Evolutionary conservation across 306 rosid genomes (phyloP), one percentile per base, ranked within the genome.

Genomic region (Medicago arabica): DNA sequence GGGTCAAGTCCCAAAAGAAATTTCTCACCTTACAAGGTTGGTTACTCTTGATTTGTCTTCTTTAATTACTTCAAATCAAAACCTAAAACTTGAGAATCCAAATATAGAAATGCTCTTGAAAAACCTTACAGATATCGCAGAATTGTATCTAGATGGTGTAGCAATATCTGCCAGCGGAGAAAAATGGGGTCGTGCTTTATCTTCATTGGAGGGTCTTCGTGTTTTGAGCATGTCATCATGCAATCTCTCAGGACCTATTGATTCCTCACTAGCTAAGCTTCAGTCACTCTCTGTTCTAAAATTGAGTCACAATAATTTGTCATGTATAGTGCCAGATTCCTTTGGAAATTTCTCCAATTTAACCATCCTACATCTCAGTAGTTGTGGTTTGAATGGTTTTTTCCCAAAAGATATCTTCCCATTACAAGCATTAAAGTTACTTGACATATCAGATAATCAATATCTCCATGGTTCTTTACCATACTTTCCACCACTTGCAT

Each of bases 141-240:
- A 77, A 49, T 54, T 87, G 4, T 16, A 61, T 83, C 81, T 91
- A 0, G 92, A 89, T 85, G 86, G 89, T 41, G 75, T 83, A 1
- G 10, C 3, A 1, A 69, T 87, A 75, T 83, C 82, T n/a, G 75
- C 71, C 2, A 10, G 0, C n/a, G 86, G 84, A 19, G 19, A 60
- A 2, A 69, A 86, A 5, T 89, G 97, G 97, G 28, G 88, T 9
- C 65, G 43, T 34, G 71, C 79, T 0, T 17, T 85, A 49, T 63
- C 86, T n/a, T 77, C 75, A 9, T 0, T 77, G 40, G 7, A 6
- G 38, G 38, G 38, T 34, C 69, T 83, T 3, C 74, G 16, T 16
- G 80, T 83, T n/a, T 2, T 86, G 43, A 86, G 86, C 47, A 69
- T 86, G 81, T 51, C 78, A n/a, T 7, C 19, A 2, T 81, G 84